These are phyloP conservation scores for Hordeum marinum DNA, from an alignment of 176 grass and related monocot genomes.

Conservation along the genomic window DNA sequence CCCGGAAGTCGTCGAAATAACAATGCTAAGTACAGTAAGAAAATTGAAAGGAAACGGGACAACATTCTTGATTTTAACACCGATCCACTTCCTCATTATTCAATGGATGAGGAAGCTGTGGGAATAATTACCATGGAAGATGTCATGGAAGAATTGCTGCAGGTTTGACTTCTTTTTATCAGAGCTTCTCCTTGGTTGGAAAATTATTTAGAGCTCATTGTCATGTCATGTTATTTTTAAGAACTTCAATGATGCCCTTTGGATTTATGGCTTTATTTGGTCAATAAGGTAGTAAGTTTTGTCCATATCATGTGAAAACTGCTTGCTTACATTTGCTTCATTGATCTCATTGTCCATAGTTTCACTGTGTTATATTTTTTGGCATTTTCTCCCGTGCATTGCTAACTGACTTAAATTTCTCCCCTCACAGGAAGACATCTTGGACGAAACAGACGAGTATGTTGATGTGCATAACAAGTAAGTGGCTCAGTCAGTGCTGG, in stretches of 20 bases:
- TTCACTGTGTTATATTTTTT: not conserved
- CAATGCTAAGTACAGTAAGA: conserved; percentile 56
- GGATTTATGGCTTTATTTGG: not conserved
- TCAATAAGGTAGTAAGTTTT: not conserved
- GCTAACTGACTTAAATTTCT: not conserved
- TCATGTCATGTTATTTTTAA: not conserved
- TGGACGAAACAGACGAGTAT: conserved; percentile 95
- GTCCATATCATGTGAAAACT: not conserved
- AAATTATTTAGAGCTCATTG: not conserved
- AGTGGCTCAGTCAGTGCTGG: not conserved
- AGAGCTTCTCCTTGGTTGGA: not conserved
- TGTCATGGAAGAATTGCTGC: conserved; percentile 93
- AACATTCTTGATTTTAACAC: conserved; percentile 98
- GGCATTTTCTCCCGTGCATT: not conserved
- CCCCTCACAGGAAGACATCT: conserved; percentile 79
- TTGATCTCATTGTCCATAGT: not conserved
- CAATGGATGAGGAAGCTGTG: conserved; percentile 83
- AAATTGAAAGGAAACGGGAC: conserved; percentile 49
- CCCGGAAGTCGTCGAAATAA: conserved; percentile 46
- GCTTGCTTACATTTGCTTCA: not conserved
- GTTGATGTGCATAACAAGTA: conserved; percentile 99
- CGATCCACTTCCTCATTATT: conserved; percentile 67
- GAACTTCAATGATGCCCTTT: not conserved
- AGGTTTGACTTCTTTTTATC: conserved; percentile 50
- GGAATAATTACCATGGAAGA: conserved; percentile 99